Conservation (phyloP, 2,329 filamentous ascomycete genomes). For the Aspergillus neoniger region DNA sequence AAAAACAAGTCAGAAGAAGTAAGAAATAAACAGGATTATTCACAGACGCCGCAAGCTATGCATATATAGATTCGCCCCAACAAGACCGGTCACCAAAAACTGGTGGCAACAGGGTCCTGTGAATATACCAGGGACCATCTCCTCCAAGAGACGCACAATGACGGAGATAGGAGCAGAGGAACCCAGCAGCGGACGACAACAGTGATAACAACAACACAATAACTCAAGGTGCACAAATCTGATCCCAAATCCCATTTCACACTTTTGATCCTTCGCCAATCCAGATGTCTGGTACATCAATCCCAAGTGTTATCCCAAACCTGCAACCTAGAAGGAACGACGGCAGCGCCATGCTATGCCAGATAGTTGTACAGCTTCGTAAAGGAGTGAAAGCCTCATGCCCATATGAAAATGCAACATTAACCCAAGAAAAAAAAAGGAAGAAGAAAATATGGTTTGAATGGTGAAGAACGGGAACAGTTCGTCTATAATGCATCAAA, state of each 20-base stretch:
- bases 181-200: background rate
- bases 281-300: slow-evolving; percentile 18
- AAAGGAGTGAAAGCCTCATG: slow-evolving; percentile 39
- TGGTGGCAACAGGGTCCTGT: background rate
- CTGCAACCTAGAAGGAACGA: slow-evolving; percentile 41
- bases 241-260: slow-evolving; percentile 15
- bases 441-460: slow-evolving; percentile 19
- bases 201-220: background rate
- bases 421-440: slow-evolving; percentile 27
- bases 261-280: slow-evolving; percentile 23
- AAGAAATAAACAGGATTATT: slow-evolving; percentile 2
- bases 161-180: background rate
- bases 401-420: slow-evolving; percentile 32
- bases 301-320: slow-evolving; percentile 27
- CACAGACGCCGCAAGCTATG: slow-evolving; percentile 32
- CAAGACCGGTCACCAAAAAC: too few relatives aligned
- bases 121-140: background rate
- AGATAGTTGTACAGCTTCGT: slow-evolving; percentile 38
- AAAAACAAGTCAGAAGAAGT: background rate
- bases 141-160: background rate
- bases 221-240: background rate
- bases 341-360: slow-evolving; percentile 41
- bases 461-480: slow-evolving; percentile 35
- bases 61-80: slow-evolving; percentile 12
- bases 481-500: slow-evolving; percentile 36